Evolutionary conservation across 805 yeast genomes (phyloP).

Genomic region (Nematodospora valgi): DNA sequence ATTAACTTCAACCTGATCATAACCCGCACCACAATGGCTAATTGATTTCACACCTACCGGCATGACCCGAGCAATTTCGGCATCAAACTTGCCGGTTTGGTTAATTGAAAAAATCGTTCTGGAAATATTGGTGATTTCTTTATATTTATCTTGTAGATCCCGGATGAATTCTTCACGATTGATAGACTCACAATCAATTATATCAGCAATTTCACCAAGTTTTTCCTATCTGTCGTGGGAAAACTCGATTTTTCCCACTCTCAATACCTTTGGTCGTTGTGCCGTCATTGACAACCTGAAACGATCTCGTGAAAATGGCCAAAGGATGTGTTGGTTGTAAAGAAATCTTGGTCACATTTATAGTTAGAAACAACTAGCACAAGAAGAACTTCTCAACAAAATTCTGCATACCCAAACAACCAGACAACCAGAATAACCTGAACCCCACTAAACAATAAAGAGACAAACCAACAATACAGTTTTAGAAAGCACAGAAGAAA

Average conservation of each 20-base stretch:
- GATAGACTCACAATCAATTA: constrained; percentile 32
- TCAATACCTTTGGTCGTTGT: constrained; percentile 54
- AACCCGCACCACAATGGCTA: constrained; percentile 70
- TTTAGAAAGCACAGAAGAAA: too few relatives aligned
- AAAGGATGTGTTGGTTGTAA: too few relatives aligned
- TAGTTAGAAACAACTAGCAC: too few relatives aligned
- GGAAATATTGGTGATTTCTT: constrained; percentile 37
- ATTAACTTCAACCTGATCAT: constrained; percentile 63
- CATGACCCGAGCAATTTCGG: constrained; percentile 50
- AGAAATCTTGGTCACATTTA: too few relatives aligned
- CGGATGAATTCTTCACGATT: constrained; percentile 37
- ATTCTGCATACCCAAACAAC: too few relatives aligned
- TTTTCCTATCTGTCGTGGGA: constrained; percentile 68
- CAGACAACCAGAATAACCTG: too few relatives aligned
- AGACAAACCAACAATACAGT: too few relatives aligned
- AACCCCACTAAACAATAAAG: too few relatives aligned
- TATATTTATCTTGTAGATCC: constrained; percentile 43
- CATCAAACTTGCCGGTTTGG: constrained; percentile 63
- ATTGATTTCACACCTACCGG: constrained; percentile 53
- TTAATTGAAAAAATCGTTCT: constrained; percentile 52
- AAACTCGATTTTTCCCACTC: constrained; percentile 58
- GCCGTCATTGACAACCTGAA: too few relatives aligned
- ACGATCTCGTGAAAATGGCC: too few relatives aligned
- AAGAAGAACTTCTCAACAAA: too few relatives aligned
- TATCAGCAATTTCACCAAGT: constrained; percentile 40